Base-by-base conservation (phyloP, 1,284 basidiomycete genomes). In the Trametes polyzona region DNA sequence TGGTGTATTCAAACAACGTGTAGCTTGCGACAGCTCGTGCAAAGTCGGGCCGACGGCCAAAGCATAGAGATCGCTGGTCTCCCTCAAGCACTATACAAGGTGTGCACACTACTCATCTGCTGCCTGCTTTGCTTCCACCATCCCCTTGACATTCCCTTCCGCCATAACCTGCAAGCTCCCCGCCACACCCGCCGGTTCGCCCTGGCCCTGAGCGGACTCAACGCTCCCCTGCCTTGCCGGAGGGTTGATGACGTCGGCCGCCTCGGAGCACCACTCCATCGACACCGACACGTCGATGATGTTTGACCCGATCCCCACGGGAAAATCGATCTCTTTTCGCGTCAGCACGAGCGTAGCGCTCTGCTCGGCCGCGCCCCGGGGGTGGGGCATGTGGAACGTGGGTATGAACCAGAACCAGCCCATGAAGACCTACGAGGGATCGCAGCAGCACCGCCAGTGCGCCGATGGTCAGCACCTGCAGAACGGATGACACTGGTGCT, bases 321-420 rank as follows among this genome's bases (percentile, higher is more conserved):
- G 79, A 65, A 93, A 94, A 69, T 93, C 92, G 19, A 92, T 65
- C 48, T 93, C 88, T 61, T 83, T 83, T 23, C 75, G 77, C 44
- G 76, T 79, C 51, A 86, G 72, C 21, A 70, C 68, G 33, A 85
- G 57, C 17, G 72, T 76, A 2, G 72, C 58, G 42, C 60, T 55
- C 33, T 65, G 60, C 29, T 61, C 49, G 7, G 52, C 53, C 14
- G 56, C 29, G 32, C 71, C 55, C 24, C 76, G 66, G 8, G 76
- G 73, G 21, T 79, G 77, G 36, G 81, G 76, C 73, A 93, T 81
- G 66, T 93, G 90, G 75, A 94, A 93, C 0, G 85, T 78, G 0
- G 92, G 92, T 57, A 94, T 84, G 66, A 93, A 79, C 92, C 92
- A 93, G 51, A 86, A 71, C 92, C 92, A 94, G 24, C 88, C 86